Percentiles rank a stretch among this genome's conserved stretches.
Conservation (phyloP, 2,329 filamentous ascomycete genomes). For the Xylariaceae sp. region DNA sequence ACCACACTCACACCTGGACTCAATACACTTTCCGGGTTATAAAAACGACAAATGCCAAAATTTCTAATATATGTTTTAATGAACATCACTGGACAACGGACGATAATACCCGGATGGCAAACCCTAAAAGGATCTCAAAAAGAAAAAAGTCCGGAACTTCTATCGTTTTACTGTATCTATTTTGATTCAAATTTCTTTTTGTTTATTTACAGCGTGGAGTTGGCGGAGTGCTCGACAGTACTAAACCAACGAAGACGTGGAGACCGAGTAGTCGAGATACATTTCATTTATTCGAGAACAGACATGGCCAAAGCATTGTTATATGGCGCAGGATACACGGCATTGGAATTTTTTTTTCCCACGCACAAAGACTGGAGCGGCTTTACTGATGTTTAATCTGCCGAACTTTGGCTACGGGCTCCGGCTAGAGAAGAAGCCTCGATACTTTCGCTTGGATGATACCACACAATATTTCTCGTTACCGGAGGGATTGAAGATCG, state of each 20-base stretch:
- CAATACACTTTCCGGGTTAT: conserved; percentile 5
- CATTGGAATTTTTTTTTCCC: conserved; percentile 21
- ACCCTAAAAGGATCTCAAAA: conserved; percentile 30
- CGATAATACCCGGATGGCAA: conserved; percentile 28
- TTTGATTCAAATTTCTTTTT: conserved; percentile 27
- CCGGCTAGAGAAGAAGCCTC: conserved; percentile 35
- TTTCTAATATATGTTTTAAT: conserved; percentile 34
- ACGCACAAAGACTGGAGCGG: conserved; percentile 27
- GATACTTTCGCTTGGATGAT: conserved; percentile 46
- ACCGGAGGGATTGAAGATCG: conserved; percentile 28
- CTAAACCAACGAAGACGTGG: conserved; percentile 34
- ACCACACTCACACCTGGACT: background rate
- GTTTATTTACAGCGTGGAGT: conserved; percentile 44
- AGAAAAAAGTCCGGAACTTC: conserved; percentile 34
- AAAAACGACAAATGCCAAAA: conserved; percentile 14
- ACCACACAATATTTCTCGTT: conserved; percentile 38
- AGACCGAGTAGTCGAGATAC: conserved; percentile 32
- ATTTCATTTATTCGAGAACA: conserved; percentile 20
- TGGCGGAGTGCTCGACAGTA: conserved; percentile 39
- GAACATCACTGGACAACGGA: conserved; percentile 16
- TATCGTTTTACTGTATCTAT: conserved; percentile 39
- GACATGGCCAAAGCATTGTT: conserved; percentile 39
- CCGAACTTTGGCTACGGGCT: conserved; percentile 32
- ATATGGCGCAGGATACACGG: conserved; percentile 42
- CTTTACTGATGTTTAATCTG: conserved; percentile 37